Evolutionary conservation across 257 asterid genomes (phyloP).

Genomic region (Rubia yunnanensis): DNA sequence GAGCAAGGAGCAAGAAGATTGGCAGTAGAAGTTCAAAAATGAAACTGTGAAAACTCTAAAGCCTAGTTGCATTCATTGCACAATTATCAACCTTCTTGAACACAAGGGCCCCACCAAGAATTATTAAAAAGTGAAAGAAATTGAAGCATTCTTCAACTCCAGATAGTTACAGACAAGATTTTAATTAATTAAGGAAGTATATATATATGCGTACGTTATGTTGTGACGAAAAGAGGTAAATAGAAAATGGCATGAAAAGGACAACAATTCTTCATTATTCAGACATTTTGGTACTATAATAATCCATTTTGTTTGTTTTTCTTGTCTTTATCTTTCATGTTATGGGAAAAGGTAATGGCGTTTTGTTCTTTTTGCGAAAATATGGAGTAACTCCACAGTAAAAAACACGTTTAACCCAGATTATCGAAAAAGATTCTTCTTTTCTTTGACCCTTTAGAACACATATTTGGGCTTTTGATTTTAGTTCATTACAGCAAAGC

Average conservation of each 20-base stretch:
- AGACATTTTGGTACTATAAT: neutral
- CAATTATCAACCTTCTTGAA: conserved; percentile 6
- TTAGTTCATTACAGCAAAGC: conserved; percentile 6
- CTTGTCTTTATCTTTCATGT: neutral
- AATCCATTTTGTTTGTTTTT: neutral
- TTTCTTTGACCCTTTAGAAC: neutral
- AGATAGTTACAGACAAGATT: neutral
- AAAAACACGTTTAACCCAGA: conserved; percentile 1
- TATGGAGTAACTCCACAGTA: neutral
- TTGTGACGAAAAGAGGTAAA: neutral
- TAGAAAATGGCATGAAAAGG: neutral
- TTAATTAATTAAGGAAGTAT: neutral
- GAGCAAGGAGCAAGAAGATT: neutral
- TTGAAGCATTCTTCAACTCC: neutral
- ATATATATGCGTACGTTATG: neutral
- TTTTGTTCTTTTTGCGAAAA: neutral
- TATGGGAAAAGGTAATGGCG: neutral
- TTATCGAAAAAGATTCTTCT: neutral
- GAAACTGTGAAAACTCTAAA: conserved; percentile 7
- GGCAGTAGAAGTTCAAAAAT: neutral
- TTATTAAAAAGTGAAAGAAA: neutral
- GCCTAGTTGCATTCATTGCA: conserved; percentile 7
- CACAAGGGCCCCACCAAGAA: conserved; percentile 7
- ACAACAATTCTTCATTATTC: neutral
- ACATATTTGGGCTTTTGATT: conserved; percentile 4